These are phyloP conservation scores for Acrocalymma vagum DNA, from an alignment of 2,329 filamentous ascomycete species.

Conservation along the genomic window DNA sequence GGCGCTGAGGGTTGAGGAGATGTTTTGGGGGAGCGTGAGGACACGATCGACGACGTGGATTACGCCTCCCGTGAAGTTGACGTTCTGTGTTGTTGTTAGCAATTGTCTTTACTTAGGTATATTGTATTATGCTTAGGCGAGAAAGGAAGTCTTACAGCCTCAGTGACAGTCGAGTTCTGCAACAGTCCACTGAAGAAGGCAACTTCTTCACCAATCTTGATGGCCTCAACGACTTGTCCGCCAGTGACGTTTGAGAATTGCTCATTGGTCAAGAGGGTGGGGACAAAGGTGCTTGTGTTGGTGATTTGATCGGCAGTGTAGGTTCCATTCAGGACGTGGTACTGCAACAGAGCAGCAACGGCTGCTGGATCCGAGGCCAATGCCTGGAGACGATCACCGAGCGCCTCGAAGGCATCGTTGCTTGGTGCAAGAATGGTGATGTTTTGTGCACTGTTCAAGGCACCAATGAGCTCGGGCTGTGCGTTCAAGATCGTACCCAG, in stretches of 20 bases:
- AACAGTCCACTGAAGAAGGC: conserved; percentile 63
- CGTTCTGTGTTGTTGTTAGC: conserved; percentile 35
- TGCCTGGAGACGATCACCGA: conserved; percentile 47
- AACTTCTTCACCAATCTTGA: conserved; percentile 52
- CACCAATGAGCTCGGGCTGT: conserved; percentile 43
- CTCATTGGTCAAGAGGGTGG: conserved; percentile 59
- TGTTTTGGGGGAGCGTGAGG: conserved; percentile 48
- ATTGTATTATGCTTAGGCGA: neutral
- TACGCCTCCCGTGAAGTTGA: conserved; percentile 55
- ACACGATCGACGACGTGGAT: conserved; percentile 57
- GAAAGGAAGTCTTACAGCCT: conserved; percentile 52
- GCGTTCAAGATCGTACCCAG: conserved; percentile 30
- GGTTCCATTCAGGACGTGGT: conserved; percentile 67
- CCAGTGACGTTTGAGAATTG: conserved; percentile 67
- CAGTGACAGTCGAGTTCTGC: conserved; percentile 57
- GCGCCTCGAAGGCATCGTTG: conserved; percentile 57
- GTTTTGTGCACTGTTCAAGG: conserved; percentile 54
- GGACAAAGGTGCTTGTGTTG: conserved; percentile 54
- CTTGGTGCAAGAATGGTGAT: conserved; percentile 67
- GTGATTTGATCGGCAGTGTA: conserved; percentile 49
- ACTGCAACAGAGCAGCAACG: conserved; percentile 60
- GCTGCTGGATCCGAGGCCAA: conserved; percentile 38
- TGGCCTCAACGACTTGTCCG: conserved; percentile 65
- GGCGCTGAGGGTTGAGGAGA: conserved; percentile 39
- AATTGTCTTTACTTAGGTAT: conserved; percentile 5